Conservation (phyloP, 2,329 filamentous ascomycete genomes). For the Cordyceps pruinosa region DNA sequence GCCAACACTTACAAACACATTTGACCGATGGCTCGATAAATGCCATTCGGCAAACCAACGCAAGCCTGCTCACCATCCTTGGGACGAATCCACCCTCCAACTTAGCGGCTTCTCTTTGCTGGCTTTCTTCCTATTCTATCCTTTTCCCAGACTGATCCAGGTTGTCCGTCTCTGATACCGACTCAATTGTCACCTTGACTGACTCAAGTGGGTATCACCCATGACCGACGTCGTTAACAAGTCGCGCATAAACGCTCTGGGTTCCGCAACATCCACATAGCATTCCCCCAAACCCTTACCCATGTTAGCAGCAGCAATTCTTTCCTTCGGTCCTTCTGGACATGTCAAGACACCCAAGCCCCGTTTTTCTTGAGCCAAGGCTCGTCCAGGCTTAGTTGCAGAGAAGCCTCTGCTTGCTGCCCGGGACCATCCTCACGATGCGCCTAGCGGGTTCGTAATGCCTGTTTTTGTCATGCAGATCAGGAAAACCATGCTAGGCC, state of each 20-base stretch:
- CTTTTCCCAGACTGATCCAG: neutral
- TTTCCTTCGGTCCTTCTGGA: constrained; percentile 1
- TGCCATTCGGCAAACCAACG: neutral
- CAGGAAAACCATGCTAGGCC: neutral
- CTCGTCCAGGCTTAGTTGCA: neutral
- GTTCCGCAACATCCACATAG: constrained; percentile 8
- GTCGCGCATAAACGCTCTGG: constrained; percentile 6
- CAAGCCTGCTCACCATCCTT: neutral
- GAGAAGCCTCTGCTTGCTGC: neutral
- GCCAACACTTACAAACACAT: constrained; percentile 6
- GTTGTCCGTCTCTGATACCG: neutral
- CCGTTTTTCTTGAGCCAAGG: neutral
- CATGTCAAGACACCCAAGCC: neutral
- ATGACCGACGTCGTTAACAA: neutral
- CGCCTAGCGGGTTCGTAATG: neutral
- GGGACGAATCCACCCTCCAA: constrained; percentile 8
- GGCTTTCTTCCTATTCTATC: neutral
- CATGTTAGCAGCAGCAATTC: constrained; percentile 2
- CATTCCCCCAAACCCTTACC: constrained; percentile 6
- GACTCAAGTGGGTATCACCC: constrained; percentile 10
- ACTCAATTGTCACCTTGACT: neutral
- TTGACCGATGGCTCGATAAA: neutral
- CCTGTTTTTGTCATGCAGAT: constrained; percentile 4
- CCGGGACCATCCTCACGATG: neutral
- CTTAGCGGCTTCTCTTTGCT: neutral